These are phyloP conservation scores for Hortaea sp. DNA, from an alignment of 2,329 filamentous ascomycete genomes.

Conservation along the genomic window DNA sequence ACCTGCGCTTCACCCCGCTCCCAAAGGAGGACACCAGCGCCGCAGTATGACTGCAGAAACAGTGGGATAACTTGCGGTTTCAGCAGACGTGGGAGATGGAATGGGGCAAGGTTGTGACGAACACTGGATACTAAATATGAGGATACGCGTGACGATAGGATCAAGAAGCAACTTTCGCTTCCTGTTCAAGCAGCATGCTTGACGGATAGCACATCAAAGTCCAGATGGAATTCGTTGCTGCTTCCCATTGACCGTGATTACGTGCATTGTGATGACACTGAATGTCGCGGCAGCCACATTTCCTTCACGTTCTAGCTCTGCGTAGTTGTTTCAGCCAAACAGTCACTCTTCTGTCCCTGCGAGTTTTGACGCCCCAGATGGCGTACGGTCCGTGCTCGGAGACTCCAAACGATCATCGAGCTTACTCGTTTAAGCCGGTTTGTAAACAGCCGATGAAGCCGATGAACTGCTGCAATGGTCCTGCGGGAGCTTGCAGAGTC, in stretches of 20 bases:
- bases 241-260: too few relatives aligned
- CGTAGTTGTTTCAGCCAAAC: too few relatives aligned
- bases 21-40: conserved; percentile 49
- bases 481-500: not conserved
- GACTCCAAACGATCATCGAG: not conserved
- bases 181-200: not conserved
- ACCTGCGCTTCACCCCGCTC: conserved; percentile 50
- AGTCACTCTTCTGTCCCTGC: too few relatives aligned
- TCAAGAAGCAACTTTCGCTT: not conserved
- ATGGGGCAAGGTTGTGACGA: conserved; percentile 8
- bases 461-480: not conserved
- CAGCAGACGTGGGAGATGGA: conserved; percentile 10
- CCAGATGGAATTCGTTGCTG: too few relatives aligned
- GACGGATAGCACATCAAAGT: too few relatives aligned
- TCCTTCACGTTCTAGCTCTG: too few relatives aligned
- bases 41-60: conserved; percentile 22
- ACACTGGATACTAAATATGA: conserved; percentile 4
- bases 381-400: conserved; percentile 1
- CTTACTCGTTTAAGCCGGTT: not conserved
- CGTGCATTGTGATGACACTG: too few relatives aligned
- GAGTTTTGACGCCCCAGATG: not conserved
- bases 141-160: not conserved
- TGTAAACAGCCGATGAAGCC: not conserved
- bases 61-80: conserved; percentile 7
- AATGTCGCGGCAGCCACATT: too few relatives aligned